Percentiles rank a stretch among this genome's conserved stretches.
Evolutionary conservation across 1,139 yeast species (phyloP).

Genomic region (Candida sanyaensis): DNA sequence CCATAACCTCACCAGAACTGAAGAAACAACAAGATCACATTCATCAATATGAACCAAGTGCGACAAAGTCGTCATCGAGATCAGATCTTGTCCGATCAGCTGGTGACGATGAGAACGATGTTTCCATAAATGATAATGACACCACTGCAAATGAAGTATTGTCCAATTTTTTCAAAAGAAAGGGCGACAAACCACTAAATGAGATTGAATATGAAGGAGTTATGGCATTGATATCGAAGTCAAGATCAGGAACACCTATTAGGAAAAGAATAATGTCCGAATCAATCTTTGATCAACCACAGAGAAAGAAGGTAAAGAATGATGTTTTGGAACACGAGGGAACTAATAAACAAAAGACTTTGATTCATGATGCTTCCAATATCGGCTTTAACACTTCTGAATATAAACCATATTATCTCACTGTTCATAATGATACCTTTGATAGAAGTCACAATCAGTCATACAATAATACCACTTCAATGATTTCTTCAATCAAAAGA

Average conservation of each 20-base stretch:
- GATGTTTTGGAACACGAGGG: not conserved
- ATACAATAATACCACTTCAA: conserved; percentile 16
- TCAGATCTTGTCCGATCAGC: not conserved
- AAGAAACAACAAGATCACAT: conserved; percentile 1
- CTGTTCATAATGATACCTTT: conserved; percentile 26
- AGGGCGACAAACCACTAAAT: conserved; percentile 74
- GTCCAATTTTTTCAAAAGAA: conserved; percentile 69
- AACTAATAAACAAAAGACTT: conserved; percentile 13
- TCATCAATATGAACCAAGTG: not conserved
- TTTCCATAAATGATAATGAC: conserved; percentile 1
- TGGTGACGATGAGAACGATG: not conserved
- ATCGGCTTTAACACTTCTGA: conserved; percentile 37
- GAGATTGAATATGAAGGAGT: conserved; percentile 88
- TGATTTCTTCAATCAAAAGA: conserved; percentile 41
- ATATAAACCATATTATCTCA: conserved; percentile 41
- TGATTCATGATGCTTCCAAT: conserved; percentile 12
- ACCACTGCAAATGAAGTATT: conserved; percentile 54
- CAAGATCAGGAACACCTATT: conserved; percentile 18
- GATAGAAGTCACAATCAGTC: conserved; percentile 22
- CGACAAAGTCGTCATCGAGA: not conserved
- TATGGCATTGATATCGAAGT: conserved; percentile 49
- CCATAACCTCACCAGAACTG: not conserved
- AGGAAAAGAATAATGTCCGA: conserved; percentile 4
- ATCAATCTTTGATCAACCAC: conserved; percentile 4
- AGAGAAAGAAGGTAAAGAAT: conserved; percentile 6